Evolutionary conservation across 495 filamentous ascomycete species (phyloP).

Genomic region (Penicillium crystallinum): DNA sequence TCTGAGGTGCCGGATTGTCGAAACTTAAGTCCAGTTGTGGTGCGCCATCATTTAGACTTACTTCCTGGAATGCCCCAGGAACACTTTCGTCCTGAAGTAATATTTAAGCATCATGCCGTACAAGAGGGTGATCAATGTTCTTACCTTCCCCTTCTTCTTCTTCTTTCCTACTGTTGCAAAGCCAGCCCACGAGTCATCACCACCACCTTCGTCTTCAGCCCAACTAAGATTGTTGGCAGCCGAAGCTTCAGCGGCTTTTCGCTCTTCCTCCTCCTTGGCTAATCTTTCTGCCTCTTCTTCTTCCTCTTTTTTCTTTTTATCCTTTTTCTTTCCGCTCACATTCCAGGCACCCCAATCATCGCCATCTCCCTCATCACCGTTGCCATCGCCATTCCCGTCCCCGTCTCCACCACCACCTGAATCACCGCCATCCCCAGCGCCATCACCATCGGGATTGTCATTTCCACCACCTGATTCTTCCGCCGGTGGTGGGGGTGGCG

Average conservation of each 20-base stretch:
- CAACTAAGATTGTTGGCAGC: constrained; percentile 39
- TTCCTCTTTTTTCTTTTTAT: constrained; percentile 34
- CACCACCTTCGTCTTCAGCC: constrained; percentile 35
- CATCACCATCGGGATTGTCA: constrained; percentile 33
- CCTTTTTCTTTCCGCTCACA: constrained; percentile 38
- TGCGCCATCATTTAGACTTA: constrained; percentile 37
- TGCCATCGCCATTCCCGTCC: constrained; percentile 17
- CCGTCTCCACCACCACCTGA: constrained; percentile 22
- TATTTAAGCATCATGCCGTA: not conserved
- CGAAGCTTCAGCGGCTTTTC: constrained; percentile 31
- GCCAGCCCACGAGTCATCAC: constrained; percentile 34
- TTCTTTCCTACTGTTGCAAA: constrained; percentile 37
- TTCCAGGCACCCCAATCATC: constrained; percentile 42
- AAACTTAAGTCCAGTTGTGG: constrained; percentile 46
- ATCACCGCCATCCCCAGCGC: constrained; percentile 33
- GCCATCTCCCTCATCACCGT: constrained; percentile 19
- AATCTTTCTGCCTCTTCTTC: constrained; percentile 30
- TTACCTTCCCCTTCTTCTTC: constrained; percentile 50
- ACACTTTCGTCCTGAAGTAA: constrained; percentile 18
- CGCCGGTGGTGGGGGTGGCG: constrained; percentile 20
- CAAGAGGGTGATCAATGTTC: not conserved
- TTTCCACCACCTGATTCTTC: constrained; percentile 24
- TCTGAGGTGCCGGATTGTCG: constrained; percentile 27
- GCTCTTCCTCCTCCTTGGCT: constrained; percentile 30
- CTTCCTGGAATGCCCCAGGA: constrained; percentile 40